These are phyloP conservation scores for Phytomonas francai DNA, from an alignment of 208 protist species.

Conservation along the genomic window DNA sequence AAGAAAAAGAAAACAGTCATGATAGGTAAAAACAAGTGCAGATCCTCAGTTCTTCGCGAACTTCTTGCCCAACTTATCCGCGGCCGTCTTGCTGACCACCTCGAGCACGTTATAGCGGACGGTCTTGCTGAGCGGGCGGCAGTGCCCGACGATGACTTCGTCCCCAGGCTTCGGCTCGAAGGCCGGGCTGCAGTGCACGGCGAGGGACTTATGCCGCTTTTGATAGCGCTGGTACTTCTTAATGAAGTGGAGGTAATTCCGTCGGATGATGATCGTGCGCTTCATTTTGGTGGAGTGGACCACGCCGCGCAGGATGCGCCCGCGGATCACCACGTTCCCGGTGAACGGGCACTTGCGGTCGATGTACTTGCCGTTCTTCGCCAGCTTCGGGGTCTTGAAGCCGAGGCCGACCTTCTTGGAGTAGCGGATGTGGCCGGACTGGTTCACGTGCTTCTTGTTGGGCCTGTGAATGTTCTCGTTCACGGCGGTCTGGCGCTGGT, in stretches of 20 bases:
- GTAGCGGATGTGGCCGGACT: conserved; percentile 90
- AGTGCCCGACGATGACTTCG: conserved; percentile 98
- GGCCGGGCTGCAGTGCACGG: conserved; percentile 97
- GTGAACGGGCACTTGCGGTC: conserved; percentile 99
- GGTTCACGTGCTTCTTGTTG: conserved; percentile 42
- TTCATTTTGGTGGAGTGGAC: conserved; percentile 99
- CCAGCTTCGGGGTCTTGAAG: conserved; percentile 98
- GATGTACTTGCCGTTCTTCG: conserved; percentile 98
- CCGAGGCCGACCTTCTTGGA: conserved; percentile 97
- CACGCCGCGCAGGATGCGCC: conserved; percentile 97
- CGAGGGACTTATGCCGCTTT: conserved; percentile 99
- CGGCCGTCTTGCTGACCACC: conserved; percentile 82
- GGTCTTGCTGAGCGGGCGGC: conserved; percentile 99
- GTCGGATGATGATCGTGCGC: conserved; percentile 97
- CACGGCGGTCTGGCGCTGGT: conserved; percentile 88
- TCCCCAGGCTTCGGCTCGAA: conserved; percentile 99
- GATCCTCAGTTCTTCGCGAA: conserved; percentile 73
- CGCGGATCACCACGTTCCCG: conserved; percentile 99
- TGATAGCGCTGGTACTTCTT: conserved; percentile 99
- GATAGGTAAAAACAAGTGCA: neutral
- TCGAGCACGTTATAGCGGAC: conserved; percentile 99
- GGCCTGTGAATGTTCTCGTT: conserved; percentile 85
- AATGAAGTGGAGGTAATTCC: conserved; percentile 99
- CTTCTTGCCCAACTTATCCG: conserved; percentile 83
- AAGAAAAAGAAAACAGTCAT: conserved; percentile 3